Conservation (phyloP, 495 filamentous ascomycete genomes). For the Letharia columbiana region DNA sequence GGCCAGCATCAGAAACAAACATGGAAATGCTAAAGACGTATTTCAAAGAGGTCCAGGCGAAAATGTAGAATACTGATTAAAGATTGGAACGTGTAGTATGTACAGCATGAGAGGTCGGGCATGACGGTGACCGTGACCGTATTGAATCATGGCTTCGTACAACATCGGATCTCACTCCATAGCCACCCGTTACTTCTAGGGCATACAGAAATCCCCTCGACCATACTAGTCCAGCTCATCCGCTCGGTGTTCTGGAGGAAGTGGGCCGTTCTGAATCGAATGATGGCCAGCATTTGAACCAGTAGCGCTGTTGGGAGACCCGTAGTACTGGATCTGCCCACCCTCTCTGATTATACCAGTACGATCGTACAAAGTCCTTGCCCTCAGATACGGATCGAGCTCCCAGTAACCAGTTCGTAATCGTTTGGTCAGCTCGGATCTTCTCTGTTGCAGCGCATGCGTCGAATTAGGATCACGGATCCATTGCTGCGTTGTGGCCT, state of each 20-base stretch:
- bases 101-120: conserved; percentile 1
- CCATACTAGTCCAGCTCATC: conserved; percentile 47
- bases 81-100: background rate
- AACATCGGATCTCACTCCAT: background rate
- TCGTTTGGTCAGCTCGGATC: conserved; percentile 47
- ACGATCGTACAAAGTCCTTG: conserved; percentile 66
- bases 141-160: background rate
- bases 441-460: conserved; percentile 34
- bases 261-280: conserved; percentile 23
- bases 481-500: conserved; percentile 59
- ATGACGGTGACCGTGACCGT: background rate
- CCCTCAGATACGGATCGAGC: conserved; percentile 66
- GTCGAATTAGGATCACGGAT: conserved; percentile 29
- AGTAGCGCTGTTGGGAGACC: conserved; percentile 29
- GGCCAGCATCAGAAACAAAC: conserved; percentile 68
- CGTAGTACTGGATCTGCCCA: conserved; percentile 64
- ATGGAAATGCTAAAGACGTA: conserved; percentile 79
- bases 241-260: conserved; percentile 35
- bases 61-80: conserved; percentile 53
- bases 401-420: conserved; percentile 76
- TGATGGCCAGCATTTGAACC: conserved; percentile 22
- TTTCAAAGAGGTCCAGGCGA: conserved; percentile 73
- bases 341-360: conserved; percentile 55
- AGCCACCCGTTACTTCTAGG: background rate
- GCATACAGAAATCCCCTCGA: background rate